A percentile compares a stretch with the other conserved stretches of the same genome.
Conservation (phyloP, 805 yeast genomes). For the Teunomyces lycoperdinae region DNA sequence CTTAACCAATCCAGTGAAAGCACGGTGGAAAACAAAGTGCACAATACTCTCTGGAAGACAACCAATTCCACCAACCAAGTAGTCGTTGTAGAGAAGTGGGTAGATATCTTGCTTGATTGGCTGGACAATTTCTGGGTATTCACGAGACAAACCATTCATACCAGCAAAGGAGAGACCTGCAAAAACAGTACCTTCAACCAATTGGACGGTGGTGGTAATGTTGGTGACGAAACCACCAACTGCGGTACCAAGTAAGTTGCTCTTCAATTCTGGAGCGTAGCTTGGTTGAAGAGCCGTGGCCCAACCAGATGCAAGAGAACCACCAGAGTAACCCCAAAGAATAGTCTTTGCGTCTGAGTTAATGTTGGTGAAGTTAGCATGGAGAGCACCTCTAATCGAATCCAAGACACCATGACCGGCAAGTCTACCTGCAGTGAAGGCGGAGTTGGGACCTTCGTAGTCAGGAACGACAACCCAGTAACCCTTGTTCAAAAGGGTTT, state of each 20-base stretch:
- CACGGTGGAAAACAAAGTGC: conserved; percentile 5
- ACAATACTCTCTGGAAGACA: conserved; percentile 6
- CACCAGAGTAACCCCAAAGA: conserved; percentile 42
- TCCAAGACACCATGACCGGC: conserved; percentile 32
- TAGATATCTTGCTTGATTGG: neutral
- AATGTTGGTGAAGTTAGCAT: conserved; percentile 17
- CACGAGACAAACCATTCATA: conserved; percentile 28
- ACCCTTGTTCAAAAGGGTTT: conserved; percentile 20
- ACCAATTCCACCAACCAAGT: neutral
- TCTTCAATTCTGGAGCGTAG: conserved; percentile 33
- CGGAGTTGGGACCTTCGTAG: conserved; percentile 32
- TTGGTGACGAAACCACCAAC: conserved; percentile 37
- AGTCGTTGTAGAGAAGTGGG: neutral
- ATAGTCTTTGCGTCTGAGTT: conserved; percentile 15
- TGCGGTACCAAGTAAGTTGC: conserved; percentile 27
- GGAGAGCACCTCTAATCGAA: conserved; percentile 26
- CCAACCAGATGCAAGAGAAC: conserved; percentile 37
- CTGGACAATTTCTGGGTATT: conserved; percentile 22
- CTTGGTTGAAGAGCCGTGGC: conserved; percentile 34
- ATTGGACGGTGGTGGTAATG: conserved; percentile 24
- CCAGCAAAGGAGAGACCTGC: conserved; percentile 31
- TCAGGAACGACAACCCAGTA: conserved; percentile 34
- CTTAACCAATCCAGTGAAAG: conserved; percentile 13
- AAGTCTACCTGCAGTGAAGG: conserved; percentile 31
- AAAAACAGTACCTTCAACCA: conserved; percentile 22